Base-by-base conservation (phyloP, 352 stramenopile species). In the Phytophthora multivora region DNA sequence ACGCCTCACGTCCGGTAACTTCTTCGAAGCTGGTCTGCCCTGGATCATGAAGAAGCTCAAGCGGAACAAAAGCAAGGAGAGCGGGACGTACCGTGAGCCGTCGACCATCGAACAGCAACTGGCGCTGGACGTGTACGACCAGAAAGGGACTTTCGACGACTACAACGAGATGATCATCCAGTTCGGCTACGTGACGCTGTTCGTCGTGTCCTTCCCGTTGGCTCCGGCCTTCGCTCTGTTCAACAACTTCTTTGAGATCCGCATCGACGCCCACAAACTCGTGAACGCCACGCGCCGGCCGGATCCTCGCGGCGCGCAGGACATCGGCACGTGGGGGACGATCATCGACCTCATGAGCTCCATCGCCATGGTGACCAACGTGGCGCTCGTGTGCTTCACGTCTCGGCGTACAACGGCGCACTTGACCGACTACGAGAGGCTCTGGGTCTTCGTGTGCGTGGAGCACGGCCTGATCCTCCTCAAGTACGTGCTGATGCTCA, bases 201-300 rank as follows among this genome's bases (percentile, higher is more conserved):
- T 98, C 66, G 93, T 97, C 2, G 86, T 92, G 19, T 82, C 88
- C 5, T 98, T 98, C 67, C 95, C 95, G 3, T 68, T 98, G 16
- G 95, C 93, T 36, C 88, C 93, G 25, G 71, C 94, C 6, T 74
- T 98, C 41, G 89, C 91, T 30, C 72, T 96, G 31, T 60, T 97
- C 42, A 97, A 97, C 64, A 97, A 98, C 68, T 89, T 89, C 48
- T 89, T 98, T 71, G 93, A 98, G 72, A 95, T 97, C 46, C 87
- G 93, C 43, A 86, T 96, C 18, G 89, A 97, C 51, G 91, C 86
- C 0, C 79, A 86, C 69, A 97, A 97, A 65, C 64, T 97, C 5
- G 68, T 91, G 49, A 75, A 88, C 36, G 79, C 83, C 16, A 87
- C 79, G 13, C 83, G 86, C 1, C 84, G 90, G 11, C 84, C 88